phyloP scores from a whole-genome alignment of 2,329 filamentous ascomycete genomes.

The Pochonia chlamydosporia region DNA sequence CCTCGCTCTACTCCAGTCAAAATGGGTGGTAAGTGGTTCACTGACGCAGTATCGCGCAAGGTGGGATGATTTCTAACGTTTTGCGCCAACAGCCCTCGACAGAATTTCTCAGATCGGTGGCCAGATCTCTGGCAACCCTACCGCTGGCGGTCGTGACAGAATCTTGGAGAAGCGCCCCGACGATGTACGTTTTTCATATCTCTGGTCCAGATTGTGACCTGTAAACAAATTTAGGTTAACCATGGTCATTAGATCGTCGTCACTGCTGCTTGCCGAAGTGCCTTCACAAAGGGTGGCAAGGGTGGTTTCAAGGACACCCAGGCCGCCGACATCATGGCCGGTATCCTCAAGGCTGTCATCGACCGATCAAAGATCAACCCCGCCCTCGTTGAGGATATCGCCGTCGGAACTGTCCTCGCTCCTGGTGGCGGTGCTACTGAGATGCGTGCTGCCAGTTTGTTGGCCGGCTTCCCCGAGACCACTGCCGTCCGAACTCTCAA shows the following conservation, averaged over 20 bases:
- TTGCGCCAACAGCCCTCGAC: slow-evolving; percentile 42
- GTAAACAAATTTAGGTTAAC: slow-evolving; percentile 15
- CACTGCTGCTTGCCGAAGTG: slow-evolving; percentile 83
- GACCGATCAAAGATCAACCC: slow-evolving; percentile 86
- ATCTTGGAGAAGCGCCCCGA: slow-evolving; percentile 62
- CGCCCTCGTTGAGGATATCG: slow-evolving; percentile 81
- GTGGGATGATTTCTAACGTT: not conserved
- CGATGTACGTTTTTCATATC: slow-evolving; percentile 43
- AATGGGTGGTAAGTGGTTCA: slow-evolving; percentile 31
- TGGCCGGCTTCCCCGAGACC: slow-evolving; percentile 82
- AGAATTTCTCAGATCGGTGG: slow-evolving; percentile 54
- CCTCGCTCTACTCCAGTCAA: slow-evolving; percentile 12
- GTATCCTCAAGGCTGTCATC: slow-evolving; percentile 75
- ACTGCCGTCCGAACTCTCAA: slow-evolving; percentile 86
- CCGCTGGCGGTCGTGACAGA: slow-evolving; percentile 44
- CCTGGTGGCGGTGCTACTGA: slow-evolving; percentile 94
- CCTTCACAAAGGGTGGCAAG: slow-evolving; percentile 88
- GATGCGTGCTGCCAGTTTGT: slow-evolving; percentile 86
- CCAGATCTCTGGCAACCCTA: slow-evolving; percentile 58
- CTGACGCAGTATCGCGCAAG: too few species aligned
- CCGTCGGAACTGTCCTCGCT: slow-evolving; percentile 83
- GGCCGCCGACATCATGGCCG: slow-evolving; percentile 77
- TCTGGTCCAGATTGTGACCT: not conserved
- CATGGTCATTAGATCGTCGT: slow-evolving; percentile 64
- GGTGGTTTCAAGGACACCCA: slow-evolving; percentile 94